These are phyloP conservation scores for Talaromyces sp. DNA, from an alignment of 2,329 filamentous ascomycete species.

Conservation along the genomic window DNA sequence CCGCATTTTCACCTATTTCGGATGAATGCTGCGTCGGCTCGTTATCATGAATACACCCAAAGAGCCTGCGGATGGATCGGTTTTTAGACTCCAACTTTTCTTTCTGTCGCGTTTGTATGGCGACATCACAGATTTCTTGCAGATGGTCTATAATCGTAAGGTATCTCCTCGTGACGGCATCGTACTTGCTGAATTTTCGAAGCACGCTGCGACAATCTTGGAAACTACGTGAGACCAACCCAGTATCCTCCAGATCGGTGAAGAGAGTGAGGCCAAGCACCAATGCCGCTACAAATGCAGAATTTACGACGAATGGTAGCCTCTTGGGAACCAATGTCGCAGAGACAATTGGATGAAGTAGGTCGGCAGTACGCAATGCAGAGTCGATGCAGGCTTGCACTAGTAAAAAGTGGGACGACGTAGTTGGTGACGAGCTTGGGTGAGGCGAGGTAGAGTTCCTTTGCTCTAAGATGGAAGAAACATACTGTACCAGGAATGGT, in stretches of 20 bases:
- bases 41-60: too few relatives aligned
- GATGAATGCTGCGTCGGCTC: too few relatives aligned
- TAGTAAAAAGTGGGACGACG: not conserved
- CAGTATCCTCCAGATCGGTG: not conserved
- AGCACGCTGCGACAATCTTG: too few relatives aligned
- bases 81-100: too few relatives aligned
- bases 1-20: too few relatives aligned
- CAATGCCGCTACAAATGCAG: constrained; percentile 1
- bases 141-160: too few relatives aligned
- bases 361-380: constrained; percentile 36
- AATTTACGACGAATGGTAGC: constrained; percentile 1
- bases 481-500: constrained; percentile 51
- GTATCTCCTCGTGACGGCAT: too few relatives aligned
- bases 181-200: too few relatives aligned
- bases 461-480: constrained; percentile 24
- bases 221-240: too few relatives aligned
- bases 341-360: constrained; percentile 26
- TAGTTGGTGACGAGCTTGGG: constrained; percentile 19
- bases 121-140: too few relatives aligned
- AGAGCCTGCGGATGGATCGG: too few relatives aligned
- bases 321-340: not conserved
- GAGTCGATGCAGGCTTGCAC: constrained; percentile 43
- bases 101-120: too few relatives aligned
- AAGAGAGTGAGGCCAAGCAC: not conserved
- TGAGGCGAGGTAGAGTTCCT: constrained; percentile 30